Conservation (phyloP, 2,329 filamentous ascomycete species). For the Colletotrichum eremochloae region DNA sequence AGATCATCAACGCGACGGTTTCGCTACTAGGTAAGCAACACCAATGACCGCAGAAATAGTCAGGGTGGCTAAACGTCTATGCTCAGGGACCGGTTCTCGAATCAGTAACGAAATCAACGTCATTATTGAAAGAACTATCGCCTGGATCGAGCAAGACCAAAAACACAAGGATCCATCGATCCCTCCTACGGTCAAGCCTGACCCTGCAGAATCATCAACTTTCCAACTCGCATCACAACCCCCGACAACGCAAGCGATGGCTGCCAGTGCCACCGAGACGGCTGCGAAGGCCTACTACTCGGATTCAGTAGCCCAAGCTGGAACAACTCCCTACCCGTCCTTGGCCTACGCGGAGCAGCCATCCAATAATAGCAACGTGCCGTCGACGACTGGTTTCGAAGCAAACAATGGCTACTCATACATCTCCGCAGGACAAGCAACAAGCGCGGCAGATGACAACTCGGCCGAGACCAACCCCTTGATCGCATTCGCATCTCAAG, state of each 20-base stretch:
- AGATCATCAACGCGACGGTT: constrained; percentile 76
- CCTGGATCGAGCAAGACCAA: constrained; percentile 64
- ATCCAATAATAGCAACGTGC: constrained; percentile 42
- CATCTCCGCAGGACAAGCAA: constrained; percentile 24
- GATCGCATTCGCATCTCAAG: constrained; percentile 56
- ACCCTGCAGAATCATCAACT: constrained; percentile 23
- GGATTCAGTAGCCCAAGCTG: constrained; percentile 44
- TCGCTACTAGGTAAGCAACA: constrained; percentile 71
- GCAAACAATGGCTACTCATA: constrained; percentile 38
- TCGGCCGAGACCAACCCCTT: constrained; percentile 53
- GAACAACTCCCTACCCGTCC: constrained; percentile 49
- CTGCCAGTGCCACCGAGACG: constrained; percentile 37
- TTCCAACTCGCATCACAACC: constrained; percentile 28
- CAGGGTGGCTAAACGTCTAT: constrained; percentile 28
- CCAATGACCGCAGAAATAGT: no score
- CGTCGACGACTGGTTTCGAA: constrained; percentile 34
- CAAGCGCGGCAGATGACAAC: constrained; percentile 43
- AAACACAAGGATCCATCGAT: constrained; percentile 46
- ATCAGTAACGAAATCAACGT: constrained; percentile 60
- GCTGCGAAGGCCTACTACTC: constrained; percentile 50
- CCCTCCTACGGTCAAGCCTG: constrained; percentile 30
- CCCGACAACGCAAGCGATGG: constrained; percentile 20
- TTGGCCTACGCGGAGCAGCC: constrained; percentile 50
- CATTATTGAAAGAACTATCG: constrained; percentile 65
- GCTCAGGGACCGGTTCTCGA: constrained; percentile 58